Conservation (phyloP, 2,329 filamentous ascomycete genomes). For the Capronia americana region DNA sequence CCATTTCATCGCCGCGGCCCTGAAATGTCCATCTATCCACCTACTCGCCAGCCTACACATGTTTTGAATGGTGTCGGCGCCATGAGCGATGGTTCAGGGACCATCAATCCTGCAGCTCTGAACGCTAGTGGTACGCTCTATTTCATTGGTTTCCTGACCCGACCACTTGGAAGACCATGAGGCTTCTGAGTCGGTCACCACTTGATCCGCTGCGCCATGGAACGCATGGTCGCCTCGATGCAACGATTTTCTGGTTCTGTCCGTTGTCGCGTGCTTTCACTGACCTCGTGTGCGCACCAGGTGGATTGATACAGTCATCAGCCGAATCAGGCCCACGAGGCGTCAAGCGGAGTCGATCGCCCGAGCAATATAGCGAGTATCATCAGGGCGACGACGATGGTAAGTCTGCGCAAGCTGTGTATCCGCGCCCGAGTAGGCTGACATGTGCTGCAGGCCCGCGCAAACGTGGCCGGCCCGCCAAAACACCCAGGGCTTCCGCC, state of each 20-base stretch:
- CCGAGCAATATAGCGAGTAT: slow-evolving; percentile 67
- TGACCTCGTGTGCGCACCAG: slow-evolving; percentile 46
- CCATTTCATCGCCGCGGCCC: slow-evolving; percentile 23
- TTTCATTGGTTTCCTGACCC: slow-evolving; percentile 26
- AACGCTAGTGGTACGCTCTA: slow-evolving; percentile 72
- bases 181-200: slow-evolving; percentile 18
- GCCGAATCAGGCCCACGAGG: slow-evolving; percentile 63
- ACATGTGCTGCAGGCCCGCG: slow-evolving; percentile 46
- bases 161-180: slow-evolving; percentile 19
- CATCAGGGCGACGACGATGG: slow-evolving; percentile 63
- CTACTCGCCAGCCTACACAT: slow-evolving; percentile 58
- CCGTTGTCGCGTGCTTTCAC: slow-evolving; percentile 40
- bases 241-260: slow-evolving; percentile 24
- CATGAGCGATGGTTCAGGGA: slow-evolving; percentile 75
- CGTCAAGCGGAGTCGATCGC: slow-evolving; percentile 80
- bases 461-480: slow-evolving; percentile 58
- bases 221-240: slow-evolving; percentile 27
- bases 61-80: slow-evolving; percentile 67
- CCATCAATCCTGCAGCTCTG: slow-evolving; percentile 88
- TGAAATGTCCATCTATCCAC: slow-evolving; percentile 54
- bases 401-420: slow-evolving; percentile 53
- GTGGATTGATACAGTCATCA: slow-evolving; percentile 49
- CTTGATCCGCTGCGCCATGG: background rate
- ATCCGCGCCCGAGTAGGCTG: slow-evolving; percentile 7
- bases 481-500: slow-evolving; percentile 51